Evolutionary conservation across 495 filamentous ascomycete genomes (phyloP).

Genomic region (Aspergillus olivimuriae): DNA sequence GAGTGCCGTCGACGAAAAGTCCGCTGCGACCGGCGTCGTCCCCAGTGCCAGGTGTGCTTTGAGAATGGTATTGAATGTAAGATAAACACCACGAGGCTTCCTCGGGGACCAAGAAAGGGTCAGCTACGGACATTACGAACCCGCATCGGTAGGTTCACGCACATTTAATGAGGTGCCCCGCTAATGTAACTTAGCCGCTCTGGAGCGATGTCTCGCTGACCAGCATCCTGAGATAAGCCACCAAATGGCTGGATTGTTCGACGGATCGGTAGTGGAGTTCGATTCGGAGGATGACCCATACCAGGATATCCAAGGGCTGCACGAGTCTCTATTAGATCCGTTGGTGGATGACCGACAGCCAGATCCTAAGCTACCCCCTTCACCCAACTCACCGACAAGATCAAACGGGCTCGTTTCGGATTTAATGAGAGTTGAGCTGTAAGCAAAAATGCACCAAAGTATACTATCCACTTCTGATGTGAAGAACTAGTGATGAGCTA

Average conservation of each 20-base stretch:
- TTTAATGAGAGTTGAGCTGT: constrained; percentile 39
- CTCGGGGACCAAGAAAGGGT: constrained; percentile 48
- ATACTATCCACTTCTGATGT: not conserved
- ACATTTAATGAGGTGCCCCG: not conserved
- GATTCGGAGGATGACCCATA: constrained; percentile 15
- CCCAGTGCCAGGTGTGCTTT: constrained; percentile 43
- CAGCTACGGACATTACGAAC: constrained; percentile 44
- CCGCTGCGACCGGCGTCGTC: constrained; percentile 45
- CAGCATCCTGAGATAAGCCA: constrained; percentile 16
- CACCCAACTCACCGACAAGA: constrained; percentile 3
- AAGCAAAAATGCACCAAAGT: constrained; percentile 1
- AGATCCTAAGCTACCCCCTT: constrained; percentile 8
- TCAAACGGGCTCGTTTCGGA: constrained; percentile 17
- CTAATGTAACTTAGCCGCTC: constrained; percentile 10
- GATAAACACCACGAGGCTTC: constrained; percentile 37
- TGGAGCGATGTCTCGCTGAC: constrained; percentile 20
- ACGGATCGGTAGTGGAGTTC: constrained; percentile 9
- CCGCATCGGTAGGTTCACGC: constrained; percentile 32
- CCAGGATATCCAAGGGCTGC: constrained; percentile 1
- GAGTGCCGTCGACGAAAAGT: constrained; percentile 39
- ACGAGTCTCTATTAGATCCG: not conserved
- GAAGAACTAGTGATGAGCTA: constrained; percentile 38
- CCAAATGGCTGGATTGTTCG: constrained; percentile 11
- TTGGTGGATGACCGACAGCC: constrained; percentile 3
- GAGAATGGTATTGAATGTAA: constrained; percentile 44